Evolutionary conservation across 768 basidiomycete species (phyloP).

Genomic region (Termitomyces eurrhizus): DNA sequence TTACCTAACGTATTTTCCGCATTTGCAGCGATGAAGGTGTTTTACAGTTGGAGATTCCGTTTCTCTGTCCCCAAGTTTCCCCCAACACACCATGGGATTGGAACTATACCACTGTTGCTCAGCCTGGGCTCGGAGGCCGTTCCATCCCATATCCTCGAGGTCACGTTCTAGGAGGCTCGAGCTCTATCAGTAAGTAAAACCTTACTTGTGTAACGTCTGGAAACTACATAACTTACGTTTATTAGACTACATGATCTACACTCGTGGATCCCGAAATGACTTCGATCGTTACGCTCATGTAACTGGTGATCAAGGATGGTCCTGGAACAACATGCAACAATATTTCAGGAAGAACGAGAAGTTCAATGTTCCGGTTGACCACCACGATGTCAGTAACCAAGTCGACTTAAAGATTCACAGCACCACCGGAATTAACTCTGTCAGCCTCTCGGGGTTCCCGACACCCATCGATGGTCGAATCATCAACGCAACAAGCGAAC

Average conservation of each 20-base stretch:
- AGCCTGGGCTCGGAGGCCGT: conserved; percentile 6
- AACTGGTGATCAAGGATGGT: conserved; percentile 29
- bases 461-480: conserved; percentile 20
- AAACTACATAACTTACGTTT: neutral
- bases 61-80: neutral
- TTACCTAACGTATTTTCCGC: neutral
- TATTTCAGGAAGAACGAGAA: conserved; percentile 27
- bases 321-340: conserved; percentile 24
- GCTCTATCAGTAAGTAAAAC: conserved; percentile 6
- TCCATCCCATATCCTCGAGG: conserved; percentile 9
- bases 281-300: conserved; percentile 24
- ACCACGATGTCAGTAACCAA: conserved; percentile 24
- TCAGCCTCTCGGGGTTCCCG: conserved; percentile 22
- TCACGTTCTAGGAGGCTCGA: conserved; percentile 8
- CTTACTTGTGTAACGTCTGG: neutral
- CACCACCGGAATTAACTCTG: conserved; percentile 18
- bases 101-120: conserved; percentile 11
- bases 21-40: conserved; percentile 4
- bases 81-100: conserved; percentile 11
- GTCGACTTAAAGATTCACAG: conserved; percentile 26
- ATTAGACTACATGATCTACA: conserved; percentile 1
- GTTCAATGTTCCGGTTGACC: conserved; percentile 16
- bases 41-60: conserved; percentile 4
- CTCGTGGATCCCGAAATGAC: conserved; percentile 18
- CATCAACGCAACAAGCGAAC: conserved; percentile 21